Base-by-base conservation (phyloP, 768 basidiomycete genomes). In the Glaciozyma martinii region DNA sequence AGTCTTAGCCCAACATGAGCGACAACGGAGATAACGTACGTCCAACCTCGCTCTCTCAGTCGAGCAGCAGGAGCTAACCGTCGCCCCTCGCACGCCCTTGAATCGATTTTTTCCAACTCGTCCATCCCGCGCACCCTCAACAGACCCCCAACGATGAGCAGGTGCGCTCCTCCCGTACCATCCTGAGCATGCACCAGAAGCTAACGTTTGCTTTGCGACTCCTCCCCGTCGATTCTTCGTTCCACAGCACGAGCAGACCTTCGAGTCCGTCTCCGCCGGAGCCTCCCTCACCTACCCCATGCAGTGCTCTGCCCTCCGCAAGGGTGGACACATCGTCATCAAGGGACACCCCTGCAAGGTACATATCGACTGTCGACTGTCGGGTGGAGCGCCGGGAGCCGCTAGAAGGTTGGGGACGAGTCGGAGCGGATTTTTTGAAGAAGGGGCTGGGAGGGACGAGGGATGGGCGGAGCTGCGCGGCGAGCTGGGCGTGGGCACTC, bases 291-390 rank as follows among this genome's bases (percentile, higher is more conserved):
- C 65, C 57, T 70, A 59, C 66, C 75, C 78, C 67, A 78, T 80
- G 75, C 78, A 80, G 82, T 98, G 95, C 81, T 98, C 94, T 77
- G 92, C 91, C 74, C 87, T 98, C 71, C 87, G 80, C 68, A 81
- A 81, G 79, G 78, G 78, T 68, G 75, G 79, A 61, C 78, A 79
- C 81, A 94, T 99, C 77, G 87, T 92, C 75, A 98, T 99, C 80
- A 97, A 95, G 82, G 82, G 90, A 72, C 85, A 92, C 73, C 93
- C 93, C 71, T 98, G 93, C 89, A 98, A 98, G 77, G 78, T 80
- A 63, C 67, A 73, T 56, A 52, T 54, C 27, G 16, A 23, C 19
- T 10, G 19, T 32, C 30, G 19, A 19, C 46, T 47, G 21, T 6
- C 19, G 21, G 8, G n/a, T 6, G 21, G 19, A 19, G 16, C 46